phyloP scores from a whole-genome alignment of 164 flowering plant genomes.

The Cinnamomum chago region DNA sequence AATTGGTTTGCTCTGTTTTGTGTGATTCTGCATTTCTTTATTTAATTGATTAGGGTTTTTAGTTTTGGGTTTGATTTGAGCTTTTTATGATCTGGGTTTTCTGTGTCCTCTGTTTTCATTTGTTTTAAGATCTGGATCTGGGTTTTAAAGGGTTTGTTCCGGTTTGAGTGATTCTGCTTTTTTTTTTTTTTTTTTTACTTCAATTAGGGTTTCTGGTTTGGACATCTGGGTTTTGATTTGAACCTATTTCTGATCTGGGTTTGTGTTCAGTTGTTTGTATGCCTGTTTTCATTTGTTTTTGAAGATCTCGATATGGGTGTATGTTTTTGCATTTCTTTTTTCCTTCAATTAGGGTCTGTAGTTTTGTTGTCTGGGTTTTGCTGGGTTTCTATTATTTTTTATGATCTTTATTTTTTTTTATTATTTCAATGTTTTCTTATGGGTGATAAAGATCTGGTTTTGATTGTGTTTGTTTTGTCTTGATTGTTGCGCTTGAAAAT shows the following conservation, averaged over 20 bases:
- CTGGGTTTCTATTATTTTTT: no score
- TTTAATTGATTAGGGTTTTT: no score
- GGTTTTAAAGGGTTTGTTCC: background rate
- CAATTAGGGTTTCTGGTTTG: background rate
- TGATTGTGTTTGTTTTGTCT: background rate
- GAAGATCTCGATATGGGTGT: conserved; percentile 8
- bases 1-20: conserved; percentile 3
- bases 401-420: background rate
- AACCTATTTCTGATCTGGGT: background rate
- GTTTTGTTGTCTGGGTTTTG: background rate
- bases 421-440: background rate
- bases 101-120: no score
- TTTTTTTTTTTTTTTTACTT: background rate
- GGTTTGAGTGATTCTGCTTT: background rate
- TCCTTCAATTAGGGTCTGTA: background rate
- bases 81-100: no score
- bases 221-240: background rate
- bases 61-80: no score
- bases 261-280: background rate
- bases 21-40: background rate
- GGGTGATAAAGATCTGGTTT: background rate
- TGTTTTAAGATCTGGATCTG: conserved; percentile 1
- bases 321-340: no score
- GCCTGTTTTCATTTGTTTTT: background rate
- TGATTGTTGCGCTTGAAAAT: background rate